phyloP scores from a whole-genome alignment of 2,329 filamentous ascomycete species.

The Arthrobotrys entomopaga region DNA sequence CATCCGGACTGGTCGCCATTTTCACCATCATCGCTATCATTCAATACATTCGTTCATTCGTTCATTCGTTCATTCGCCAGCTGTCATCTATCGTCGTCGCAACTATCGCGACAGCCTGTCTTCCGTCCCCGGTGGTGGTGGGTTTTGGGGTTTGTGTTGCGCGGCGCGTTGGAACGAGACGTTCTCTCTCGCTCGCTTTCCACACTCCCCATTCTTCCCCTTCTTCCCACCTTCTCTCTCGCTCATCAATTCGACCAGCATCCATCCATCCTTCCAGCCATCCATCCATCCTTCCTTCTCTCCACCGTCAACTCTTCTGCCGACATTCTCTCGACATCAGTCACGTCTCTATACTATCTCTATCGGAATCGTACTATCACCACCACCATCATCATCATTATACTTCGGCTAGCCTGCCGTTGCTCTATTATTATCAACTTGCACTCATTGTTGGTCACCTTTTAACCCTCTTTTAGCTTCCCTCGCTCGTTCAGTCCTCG shows the following conservation, averaged over 20 bases:
- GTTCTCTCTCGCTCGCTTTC: slow-evolving; percentile 40
- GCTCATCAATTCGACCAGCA: not conserved
- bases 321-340: slow-evolving; percentile 7
- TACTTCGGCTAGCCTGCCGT: slow-evolving; percentile 13
- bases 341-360: not conserved
- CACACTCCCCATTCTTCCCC: slow-evolving; percentile 33
- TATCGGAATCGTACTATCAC: not conserved
- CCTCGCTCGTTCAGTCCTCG: slow-evolving; percentile 44
- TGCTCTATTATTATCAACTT: slow-evolving; percentile 37
- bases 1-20: slow-evolving; percentile 19
- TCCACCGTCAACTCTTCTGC: slow-evolving; percentile 5
- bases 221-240: slow-evolving; percentile 12
- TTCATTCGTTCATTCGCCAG: slow-evolving; percentile 14
- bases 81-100: too few relatives aligned
- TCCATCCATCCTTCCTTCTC: slow-evolving; percentile 21
- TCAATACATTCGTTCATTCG: too few relatives aligned
- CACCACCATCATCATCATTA: not conserved
- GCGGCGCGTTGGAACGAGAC: slow-evolving; percentile 20
- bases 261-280: slow-evolving; percentile 12
- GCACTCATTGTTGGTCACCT: slow-evolving; percentile 48
- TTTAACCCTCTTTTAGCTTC: slow-evolving; percentile 35
- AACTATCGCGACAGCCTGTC: too few relatives aligned
- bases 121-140: too few relatives aligned
- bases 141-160: slow-evolving; percentile 28
- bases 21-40: not conserved